Percentiles rank a stretch among this genome's conserved stretches.
phyloP scores from a whole-genome alignment of 257 asterid genomes.

The Agastache rugosa region DNA sequence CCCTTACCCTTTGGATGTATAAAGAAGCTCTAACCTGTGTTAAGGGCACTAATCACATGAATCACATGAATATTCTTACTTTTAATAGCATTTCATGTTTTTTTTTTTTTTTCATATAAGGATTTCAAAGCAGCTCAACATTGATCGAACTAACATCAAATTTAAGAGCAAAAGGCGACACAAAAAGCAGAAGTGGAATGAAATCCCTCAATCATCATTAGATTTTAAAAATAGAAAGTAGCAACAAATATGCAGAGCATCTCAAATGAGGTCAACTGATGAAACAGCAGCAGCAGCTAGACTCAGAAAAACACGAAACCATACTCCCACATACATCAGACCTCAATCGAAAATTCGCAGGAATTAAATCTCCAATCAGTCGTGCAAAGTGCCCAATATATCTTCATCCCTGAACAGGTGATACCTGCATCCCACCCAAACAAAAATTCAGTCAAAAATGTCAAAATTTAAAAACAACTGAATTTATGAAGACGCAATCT shows the following conservation, averaged over 20 bases:
- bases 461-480: background rate
- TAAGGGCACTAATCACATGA: background rate
- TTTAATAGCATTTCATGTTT: too few species aligned
- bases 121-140: background rate
- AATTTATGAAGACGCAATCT: background rate
- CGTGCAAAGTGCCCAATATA: constrained; percentile 63
- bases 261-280: constrained; percentile 15
- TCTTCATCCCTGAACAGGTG: constrained; percentile 73
- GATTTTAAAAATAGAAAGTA: constrained; percentile 10
- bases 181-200: background rate
- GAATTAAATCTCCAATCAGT: constrained; percentile 33
- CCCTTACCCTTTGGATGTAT: too few species aligned
- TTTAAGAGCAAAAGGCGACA: background rate
- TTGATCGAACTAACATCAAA: background rate
- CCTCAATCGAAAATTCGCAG: constrained; percentile 11
- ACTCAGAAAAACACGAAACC: background rate
- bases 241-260: constrained; percentile 18
- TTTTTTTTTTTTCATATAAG: background rate
- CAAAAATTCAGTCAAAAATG: constrained; percentile 16
- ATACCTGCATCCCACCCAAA: constrained; percentile 49
- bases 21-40: too few species aligned
- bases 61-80: too few species aligned
- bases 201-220: constrained; percentile 27
- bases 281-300: background rate
- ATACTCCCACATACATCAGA: constrained; percentile 18